phyloP scores from a whole-genome alignment of 164 flowering plant species.

The Hamamelis virginiana region DNA sequence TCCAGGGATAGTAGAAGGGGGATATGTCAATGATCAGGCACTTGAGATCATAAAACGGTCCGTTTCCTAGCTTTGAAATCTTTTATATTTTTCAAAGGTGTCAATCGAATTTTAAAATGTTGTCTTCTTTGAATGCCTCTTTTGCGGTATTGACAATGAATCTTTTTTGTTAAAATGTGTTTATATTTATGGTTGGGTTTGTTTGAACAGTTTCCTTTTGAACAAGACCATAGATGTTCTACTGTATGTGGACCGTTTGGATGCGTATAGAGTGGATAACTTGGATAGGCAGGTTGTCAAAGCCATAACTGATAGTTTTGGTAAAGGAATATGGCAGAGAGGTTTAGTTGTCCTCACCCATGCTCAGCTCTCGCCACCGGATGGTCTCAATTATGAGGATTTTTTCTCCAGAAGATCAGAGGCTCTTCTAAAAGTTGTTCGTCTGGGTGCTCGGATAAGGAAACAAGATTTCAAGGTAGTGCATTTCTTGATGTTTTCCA shows the following conservation, averaged over 20 bases:
- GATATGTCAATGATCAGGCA: conserved; percentile 79
- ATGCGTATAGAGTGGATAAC: conserved; percentile 89
- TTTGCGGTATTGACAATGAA: neutral
- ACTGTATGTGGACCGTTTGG: conserved; percentile 94
- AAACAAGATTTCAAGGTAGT: conserved; percentile 54
- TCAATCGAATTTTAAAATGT: neutral
- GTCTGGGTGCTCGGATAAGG: conserved; percentile 56
- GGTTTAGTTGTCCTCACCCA: conserved; percentile 84
- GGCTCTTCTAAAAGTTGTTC: conserved; percentile 69
- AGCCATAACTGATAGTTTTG: conserved; percentile 86
- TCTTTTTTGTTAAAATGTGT: neutral
- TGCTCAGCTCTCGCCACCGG: conserved; percentile 95
- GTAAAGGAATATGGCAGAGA: conserved; percentile 85
- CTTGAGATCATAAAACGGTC: conserved; percentile 84
- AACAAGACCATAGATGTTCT: conserved; percentile 92
- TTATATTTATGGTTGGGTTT: conserved; percentile 7
- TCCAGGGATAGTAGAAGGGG: conserved; percentile 95
- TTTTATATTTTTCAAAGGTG: neutral
- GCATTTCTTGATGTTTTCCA: neutral
- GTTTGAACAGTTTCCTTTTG: conserved; percentile 72
- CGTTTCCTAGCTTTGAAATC: conserved; percentile 4
- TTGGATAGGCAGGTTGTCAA: conserved; percentile 81
- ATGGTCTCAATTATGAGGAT: conserved; percentile 77
- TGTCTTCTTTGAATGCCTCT: neutral
- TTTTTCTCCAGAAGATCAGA: conserved; percentile 76